Conservation (phyloP, 75 land plant genomes). For the Sequoia sempervirens region DNA sequence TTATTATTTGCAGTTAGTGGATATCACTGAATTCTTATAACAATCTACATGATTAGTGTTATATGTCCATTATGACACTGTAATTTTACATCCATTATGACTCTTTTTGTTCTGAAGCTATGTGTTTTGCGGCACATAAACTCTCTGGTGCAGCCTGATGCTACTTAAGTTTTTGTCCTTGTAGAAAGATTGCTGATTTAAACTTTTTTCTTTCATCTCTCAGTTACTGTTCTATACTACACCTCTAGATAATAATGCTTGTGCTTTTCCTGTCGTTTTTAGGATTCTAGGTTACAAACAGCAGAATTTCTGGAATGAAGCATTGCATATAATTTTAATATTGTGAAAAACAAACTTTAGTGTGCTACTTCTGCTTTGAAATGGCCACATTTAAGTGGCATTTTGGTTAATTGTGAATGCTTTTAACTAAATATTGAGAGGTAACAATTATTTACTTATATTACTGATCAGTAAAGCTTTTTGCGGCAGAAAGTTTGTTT, state of each 20-base stretch:
- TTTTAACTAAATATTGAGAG: not conserved
- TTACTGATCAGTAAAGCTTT: not conserved
- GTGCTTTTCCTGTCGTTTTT: too few relatives aligned
- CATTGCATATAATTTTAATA: not conserved
- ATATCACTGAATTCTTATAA: not conserved
- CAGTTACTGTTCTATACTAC: not conserved
- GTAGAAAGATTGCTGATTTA: not conserved
- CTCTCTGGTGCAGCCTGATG: not conserved
- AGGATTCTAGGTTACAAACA: not conserved
- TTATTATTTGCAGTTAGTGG: not conserved
- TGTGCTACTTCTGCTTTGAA: not conserved
- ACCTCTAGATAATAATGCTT: not conserved
- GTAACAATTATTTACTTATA: not conserved
- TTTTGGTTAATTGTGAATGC: not conserved
- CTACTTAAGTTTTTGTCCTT: too few relatives aligned
- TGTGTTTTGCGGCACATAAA: not conserved
- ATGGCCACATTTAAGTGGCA: not conserved
- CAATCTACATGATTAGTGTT: not conserved
- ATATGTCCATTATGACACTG: not conserved
- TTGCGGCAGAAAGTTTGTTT: not conserved
- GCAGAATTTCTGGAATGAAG: not conserved
- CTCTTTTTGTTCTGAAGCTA: not conserved
- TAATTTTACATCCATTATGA: not conserved
- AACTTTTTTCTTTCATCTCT: not conserved
- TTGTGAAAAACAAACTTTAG: not conserved